Conservation (phyloP, 176 grass and related monocot genomes). For the Carex littledalei region DNA sequence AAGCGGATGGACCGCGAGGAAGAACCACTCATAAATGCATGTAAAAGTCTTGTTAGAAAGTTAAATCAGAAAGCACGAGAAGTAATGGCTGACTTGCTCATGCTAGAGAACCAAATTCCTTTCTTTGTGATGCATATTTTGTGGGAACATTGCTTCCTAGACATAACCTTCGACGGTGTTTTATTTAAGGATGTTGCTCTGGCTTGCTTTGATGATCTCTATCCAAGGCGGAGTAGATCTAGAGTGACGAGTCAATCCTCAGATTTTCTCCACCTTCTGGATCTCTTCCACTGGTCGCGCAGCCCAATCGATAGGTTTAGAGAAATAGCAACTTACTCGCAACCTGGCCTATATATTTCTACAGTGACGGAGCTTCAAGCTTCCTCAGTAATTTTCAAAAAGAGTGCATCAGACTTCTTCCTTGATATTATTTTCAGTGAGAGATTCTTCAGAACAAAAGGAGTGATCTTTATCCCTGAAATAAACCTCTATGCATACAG, state of each 20-base stretch:
- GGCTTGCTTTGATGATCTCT: background rate
- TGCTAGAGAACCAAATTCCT: background rate
- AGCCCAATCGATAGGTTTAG: background rate
- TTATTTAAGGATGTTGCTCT: too few species aligned
- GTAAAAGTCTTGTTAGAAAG: background rate
- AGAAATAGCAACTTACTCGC: background rate
- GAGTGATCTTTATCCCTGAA: background rate
- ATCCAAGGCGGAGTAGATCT: background rate
- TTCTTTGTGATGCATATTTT: too few species aligned
- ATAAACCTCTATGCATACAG: background rate
- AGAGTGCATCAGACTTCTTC: background rate
- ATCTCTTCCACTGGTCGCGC: background rate
- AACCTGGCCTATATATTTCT: background rate
- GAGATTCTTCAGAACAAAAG: background rate
- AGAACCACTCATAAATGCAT: background rate
- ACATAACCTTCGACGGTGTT: too few species aligned
- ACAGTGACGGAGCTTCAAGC: background rate
- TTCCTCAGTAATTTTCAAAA: background rate
- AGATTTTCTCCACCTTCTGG: background rate
- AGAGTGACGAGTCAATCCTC: background rate
- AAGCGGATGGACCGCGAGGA: background rate
- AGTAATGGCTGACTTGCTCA: background rate
- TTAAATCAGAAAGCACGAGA: background rate
- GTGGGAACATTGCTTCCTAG: too few species aligned
- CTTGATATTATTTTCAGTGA: background rate